Evolutionary conservation across 176 grass and related monocot species (phyloP).

Genomic region (Oryza brachyantha): DNA sequence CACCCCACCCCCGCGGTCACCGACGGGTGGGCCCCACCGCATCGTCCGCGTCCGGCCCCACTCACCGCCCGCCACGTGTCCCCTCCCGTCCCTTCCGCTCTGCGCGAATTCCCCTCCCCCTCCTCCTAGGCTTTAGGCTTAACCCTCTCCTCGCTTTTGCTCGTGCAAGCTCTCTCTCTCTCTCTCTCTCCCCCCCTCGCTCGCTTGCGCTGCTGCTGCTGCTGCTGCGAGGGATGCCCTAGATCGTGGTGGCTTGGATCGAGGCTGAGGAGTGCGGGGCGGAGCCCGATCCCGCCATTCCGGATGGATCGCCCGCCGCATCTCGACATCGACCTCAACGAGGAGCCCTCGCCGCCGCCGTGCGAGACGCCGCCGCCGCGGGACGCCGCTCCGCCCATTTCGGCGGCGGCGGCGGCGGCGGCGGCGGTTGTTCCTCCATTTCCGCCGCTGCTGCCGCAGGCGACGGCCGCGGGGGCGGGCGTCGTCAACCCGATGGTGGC

Average conservation of each 20-base stretch:
- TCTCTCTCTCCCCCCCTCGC: neutral
- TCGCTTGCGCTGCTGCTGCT: too few species aligned
- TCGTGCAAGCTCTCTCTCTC: neutral
- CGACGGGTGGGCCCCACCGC: neutral
- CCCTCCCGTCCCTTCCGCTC: neutral
- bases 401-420: neutral
- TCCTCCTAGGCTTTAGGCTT: neutral
- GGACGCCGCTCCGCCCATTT: neutral
- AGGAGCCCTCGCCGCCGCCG: slow-evolving; percentile 51
- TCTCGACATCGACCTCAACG: slow-evolving; percentile 93
- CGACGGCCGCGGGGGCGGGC: neutral
- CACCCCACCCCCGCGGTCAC: slow-evolving; percentile 14
- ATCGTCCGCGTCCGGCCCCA: neutral
- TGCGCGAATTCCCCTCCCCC: neutral
- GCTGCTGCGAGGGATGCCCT: slow-evolving; percentile 18
- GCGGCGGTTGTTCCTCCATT: neutral
- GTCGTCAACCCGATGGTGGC: slow-evolving; percentile 7
- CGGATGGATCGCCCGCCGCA: slow-evolving; percentile 57
- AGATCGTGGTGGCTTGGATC: neutral
- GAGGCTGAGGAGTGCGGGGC: slow-evolving; percentile 16
- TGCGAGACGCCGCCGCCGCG: neutral
- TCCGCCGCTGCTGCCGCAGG: neutral
- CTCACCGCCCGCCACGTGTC: neutral
- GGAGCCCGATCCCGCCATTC: slow-evolving; percentile 19
- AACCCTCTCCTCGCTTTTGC: slow-evolving; percentile 50